phyloP scores from a whole-genome alignment of 768 basidiomycete species.

The Suillus luteus region DNA sequence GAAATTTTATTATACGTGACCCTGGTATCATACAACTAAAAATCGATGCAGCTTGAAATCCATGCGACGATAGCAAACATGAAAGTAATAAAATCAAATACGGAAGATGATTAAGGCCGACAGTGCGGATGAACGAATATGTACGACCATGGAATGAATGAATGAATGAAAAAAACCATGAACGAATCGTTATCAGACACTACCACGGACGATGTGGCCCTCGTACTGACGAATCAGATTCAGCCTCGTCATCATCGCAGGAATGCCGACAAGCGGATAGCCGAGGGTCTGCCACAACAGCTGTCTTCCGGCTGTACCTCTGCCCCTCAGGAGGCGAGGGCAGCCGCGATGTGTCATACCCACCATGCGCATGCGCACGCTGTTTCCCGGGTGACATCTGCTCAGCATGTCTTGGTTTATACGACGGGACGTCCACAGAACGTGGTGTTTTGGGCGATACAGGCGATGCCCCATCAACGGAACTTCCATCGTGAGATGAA shows the following conservation, averaged over 20 bases:
- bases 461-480: constrained; percentile 54
- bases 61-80: constrained; percentile 14
- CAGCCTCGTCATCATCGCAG: constrained; percentile 38
- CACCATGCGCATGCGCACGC: background rate
- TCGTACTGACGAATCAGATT: constrained; percentile 36
- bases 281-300: constrained; percentile 24
- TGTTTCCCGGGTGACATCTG: constrained; percentile 19
- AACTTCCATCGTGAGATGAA: constrained; percentile 47
- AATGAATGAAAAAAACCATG: background rate
- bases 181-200: constrained; percentile 1
- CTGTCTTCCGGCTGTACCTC: constrained; percentile 23
- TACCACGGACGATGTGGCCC: constrained; percentile 51
- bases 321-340: constrained; percentile 16
- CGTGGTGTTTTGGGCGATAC: constrained; percentile 57
- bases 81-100: constrained; percentile 13
- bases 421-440: constrained; percentile 34
- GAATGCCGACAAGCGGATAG: constrained; percentile 30
- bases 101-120: constrained; percentile 12
- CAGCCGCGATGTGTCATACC: constrained; percentile 5
- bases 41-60: constrained; percentile 7
- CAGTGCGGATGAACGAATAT: constrained; percentile 14
- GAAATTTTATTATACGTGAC: constrained; percentile 7
- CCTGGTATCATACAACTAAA: constrained; percentile 14
- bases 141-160: constrained; percentile 1
- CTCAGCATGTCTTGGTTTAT: constrained; percentile 20